These are phyloP conservation scores for Aegilops bicornis DNA, from an alignment of 176 grass and related monocot species.

Conservation along the genomic window DNA sequence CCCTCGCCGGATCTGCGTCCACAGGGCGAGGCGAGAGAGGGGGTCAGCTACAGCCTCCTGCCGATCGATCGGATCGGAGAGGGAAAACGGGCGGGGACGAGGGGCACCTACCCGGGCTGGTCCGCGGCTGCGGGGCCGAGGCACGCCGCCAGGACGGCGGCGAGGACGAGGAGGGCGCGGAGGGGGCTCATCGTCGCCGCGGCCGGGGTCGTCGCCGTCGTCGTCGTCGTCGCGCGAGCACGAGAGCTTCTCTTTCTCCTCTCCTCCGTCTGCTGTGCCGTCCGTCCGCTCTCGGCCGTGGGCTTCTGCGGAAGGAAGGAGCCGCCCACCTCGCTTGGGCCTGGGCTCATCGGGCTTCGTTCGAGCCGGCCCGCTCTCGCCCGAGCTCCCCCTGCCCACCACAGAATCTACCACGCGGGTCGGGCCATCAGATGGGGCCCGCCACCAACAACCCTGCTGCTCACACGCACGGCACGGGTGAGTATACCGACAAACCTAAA, in stretches of 20 bases:
- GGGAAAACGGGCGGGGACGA: neutral
- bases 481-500: too few relatives aligned
- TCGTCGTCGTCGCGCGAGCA: slow-evolving; percentile 8
- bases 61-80: slow-evolving; percentile 11
- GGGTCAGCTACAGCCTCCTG: slow-evolving; percentile 11
- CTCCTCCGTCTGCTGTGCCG: too few relatives aligned
- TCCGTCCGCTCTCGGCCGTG: too few relatives aligned
- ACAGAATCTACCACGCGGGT: neutral
- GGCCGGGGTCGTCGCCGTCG: slow-evolving; percentile 13
- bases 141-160: slow-evolving; percentile 14
- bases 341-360: neutral
- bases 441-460: too few relatives aligned
- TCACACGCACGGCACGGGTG: too few relatives aligned
- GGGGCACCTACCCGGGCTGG: slow-evolving; percentile 25
- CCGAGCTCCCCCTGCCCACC: neutral
- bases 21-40: neutral
- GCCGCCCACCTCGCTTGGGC: neutral
- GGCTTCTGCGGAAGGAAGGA: neutral
- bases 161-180: neutral
- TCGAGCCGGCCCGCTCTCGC: neutral
- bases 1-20: slow-evolving; percentile 62
- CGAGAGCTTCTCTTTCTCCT: neutral
- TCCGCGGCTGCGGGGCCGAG: slow-evolving; percentile 18
- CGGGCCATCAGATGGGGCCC: too few relatives aligned
- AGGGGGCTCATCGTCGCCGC: slow-evolving; percentile 24